Conservation (phyloP, 768 basidiomycete species). For the Cyclocybe cylindracea region DNA sequence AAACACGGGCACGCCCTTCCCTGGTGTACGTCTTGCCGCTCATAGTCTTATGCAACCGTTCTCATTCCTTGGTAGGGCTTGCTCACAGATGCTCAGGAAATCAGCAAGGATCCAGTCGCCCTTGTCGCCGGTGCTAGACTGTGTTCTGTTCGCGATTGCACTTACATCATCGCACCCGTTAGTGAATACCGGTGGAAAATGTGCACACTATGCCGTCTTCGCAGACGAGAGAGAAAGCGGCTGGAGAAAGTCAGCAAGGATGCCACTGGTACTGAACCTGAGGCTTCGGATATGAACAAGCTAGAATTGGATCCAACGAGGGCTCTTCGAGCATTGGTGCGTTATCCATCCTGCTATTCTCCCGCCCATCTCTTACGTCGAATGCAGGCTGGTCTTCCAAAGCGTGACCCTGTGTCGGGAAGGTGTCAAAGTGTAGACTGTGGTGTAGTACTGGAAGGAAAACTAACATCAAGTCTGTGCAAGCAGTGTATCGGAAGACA, state of each 20-base stretch:
- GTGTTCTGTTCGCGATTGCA: slow-evolving; percentile 36
- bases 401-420: slow-evolving; percentile 6
- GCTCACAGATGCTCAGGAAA: background rate
- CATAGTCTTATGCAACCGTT: background rate
- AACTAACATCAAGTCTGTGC: slow-evolving; percentile 17
- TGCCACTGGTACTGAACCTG: no score
- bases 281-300: no score
- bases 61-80: slow-evolving; percentile 5
- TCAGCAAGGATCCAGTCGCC: slow-evolving; percentile 3
- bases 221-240: slow-evolving; percentile 18
- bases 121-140: slow-evolving; percentile 35
- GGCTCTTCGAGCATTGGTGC: no score
- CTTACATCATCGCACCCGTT: slow-evolving; percentile 32
- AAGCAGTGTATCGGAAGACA: slow-evolving; percentile 28
- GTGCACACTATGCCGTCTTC: slow-evolving; percentile 39
- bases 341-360: no score
- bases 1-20: slow-evolving; percentile 8
- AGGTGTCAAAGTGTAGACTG: slow-evolving; percentile 28
- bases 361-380: background rate
- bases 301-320: no score
- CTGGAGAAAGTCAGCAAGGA: background rate
- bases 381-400: slow-evolving; percentile 4
- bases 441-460: slow-evolving; percentile 12
- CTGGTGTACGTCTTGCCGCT: slow-evolving; percentile 1
- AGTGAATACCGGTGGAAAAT: slow-evolving; percentile 40